A percentile compares a stretch with the other conserved stretches of the same genome.
phyloP scores from a whole-genome alignment of 768 basidiomycete genomes.

The Tephrocybe sp. region DNA sequence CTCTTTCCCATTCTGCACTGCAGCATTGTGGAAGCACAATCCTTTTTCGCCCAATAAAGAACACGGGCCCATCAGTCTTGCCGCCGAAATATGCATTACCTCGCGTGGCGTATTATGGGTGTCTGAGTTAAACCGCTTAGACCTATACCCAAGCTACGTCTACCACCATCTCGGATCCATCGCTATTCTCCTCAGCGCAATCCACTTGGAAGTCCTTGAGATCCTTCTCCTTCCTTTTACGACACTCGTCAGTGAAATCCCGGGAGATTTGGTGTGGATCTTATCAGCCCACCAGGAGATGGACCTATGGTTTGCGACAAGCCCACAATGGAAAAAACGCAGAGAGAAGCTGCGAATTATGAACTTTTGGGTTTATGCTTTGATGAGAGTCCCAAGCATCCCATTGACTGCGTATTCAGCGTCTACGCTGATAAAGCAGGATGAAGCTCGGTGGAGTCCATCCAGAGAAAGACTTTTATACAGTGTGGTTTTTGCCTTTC shows the following conservation, averaged over 20 bases:
- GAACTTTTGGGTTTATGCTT: conserved; percentile 5
- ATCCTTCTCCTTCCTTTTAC: conserved; percentile 3
- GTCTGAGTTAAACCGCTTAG: conserved; percentile 7
- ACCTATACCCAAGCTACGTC: conserved; percentile 4
- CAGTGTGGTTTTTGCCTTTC: background rate
- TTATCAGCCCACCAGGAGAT: conserved; percentile 4
- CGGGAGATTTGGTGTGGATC: conserved; percentile 1
- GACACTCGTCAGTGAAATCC: conserved; percentile 6
- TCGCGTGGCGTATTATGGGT: conserved; percentile 3
- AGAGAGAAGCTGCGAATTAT: background rate
- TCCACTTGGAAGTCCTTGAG: conserved; percentile 1
- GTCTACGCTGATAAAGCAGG: background rate
- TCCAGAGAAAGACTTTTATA: background rate
- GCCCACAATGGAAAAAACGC: background rate
- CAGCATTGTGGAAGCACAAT: background rate
- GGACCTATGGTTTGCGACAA: background rate
- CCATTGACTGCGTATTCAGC: conserved; percentile 1
- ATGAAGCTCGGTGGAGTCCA: background rate
- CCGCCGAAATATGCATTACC: conserved; percentile 4
- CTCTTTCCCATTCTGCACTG: conserved; percentile 4
- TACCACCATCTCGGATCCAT: conserved; percentile 7
- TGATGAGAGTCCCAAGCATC: conserved; percentile 5
- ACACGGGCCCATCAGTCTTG: background rate
- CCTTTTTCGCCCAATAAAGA: background rate
- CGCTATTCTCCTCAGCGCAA: background rate